Conservation (phyloP, 1,284 basidiomycete species). For the Cryptococcus sp. region DNA sequence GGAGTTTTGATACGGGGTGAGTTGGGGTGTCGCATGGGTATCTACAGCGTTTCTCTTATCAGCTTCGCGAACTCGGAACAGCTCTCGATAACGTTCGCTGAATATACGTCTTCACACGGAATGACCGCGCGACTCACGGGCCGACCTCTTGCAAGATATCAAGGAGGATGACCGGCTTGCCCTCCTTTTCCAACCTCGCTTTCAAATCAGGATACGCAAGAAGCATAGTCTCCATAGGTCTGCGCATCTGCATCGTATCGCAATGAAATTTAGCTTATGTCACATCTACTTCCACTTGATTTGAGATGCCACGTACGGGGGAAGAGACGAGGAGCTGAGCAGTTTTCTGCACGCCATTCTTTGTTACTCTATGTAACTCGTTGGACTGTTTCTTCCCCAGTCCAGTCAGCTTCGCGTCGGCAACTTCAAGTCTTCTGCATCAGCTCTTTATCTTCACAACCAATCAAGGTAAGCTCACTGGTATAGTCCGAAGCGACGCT, state of each 20-base stretch:
- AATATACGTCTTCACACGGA: too few species aligned
- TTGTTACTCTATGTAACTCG: slow-evolving; percentile 41
- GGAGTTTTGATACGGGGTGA: slow-evolving; percentile 36
- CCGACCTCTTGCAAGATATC: slow-evolving; percentile 51
- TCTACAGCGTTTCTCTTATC: slow-evolving; percentile 13
- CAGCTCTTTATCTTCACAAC: not conserved
- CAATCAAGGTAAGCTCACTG: slow-evolving; percentile 26
- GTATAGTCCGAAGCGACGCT: slow-evolving; percentile 49
- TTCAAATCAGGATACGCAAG: slow-evolving; percentile 43
- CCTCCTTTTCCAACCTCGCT: slow-evolving; percentile 35
- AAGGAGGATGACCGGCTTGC: slow-evolving; percentile 44
- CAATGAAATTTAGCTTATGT: not conserved
- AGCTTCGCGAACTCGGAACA: too few species aligned
- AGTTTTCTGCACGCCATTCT: slow-evolving; percentile 37
- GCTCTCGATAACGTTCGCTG: too few species aligned
- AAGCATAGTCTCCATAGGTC: slow-evolving; percentile 52
- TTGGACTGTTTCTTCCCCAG: slow-evolving; percentile 46
- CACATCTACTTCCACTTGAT: not conserved
- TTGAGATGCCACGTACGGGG: slow-evolving; percentile 31
- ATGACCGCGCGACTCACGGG: slow-evolving; percentile 40
- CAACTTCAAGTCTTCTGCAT: slow-evolving; percentile 26
- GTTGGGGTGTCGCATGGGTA: slow-evolving; percentile 50
- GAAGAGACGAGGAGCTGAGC: slow-evolving; percentile 50
- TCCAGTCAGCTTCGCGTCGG: slow-evolving; percentile 47
- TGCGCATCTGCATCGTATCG: slow-evolving; percentile 33